Conservation (phyloP, 2,329 filamentous ascomycete species). For the Fusarium foetens region DNA sequence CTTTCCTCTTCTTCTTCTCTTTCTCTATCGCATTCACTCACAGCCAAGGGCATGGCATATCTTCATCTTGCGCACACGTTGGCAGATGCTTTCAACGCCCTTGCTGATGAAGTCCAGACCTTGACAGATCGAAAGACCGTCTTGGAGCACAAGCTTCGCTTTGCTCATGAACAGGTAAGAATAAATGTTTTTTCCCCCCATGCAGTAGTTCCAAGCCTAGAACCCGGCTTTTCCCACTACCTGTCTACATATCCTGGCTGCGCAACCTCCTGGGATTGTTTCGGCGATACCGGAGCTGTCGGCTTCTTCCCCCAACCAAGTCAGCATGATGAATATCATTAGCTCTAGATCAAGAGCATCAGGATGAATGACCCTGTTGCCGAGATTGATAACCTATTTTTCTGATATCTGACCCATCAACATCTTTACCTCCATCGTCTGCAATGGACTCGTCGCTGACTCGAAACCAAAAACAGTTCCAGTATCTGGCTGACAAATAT, state of each 20-base stretch:
- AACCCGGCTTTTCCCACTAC: conserved; percentile 20
- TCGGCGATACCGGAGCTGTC: conserved; percentile 44
- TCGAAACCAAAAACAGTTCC: conserved; percentile 60
- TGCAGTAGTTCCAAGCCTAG: conserved; percentile 1
- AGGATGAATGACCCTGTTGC: conserved; percentile 56
- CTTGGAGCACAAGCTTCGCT: conserved; percentile 73
- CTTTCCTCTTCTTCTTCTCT: conserved; percentile 7
- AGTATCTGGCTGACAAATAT: conserved; percentile 74
- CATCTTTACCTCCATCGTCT: background rate
- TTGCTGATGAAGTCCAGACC: conserved; percentile 72
- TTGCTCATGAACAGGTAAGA: conserved; percentile 74
- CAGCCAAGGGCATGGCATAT: conserved; percentile 50
- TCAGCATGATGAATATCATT: conserved; percentile 61
- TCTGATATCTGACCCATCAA: conserved; percentile 50
- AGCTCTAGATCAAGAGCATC: conserved; percentile 88
- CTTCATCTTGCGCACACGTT: conserved; percentile 63
- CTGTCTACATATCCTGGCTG: conserved; percentile 8
- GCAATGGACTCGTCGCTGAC: conserved; percentile 38
- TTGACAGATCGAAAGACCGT: conserved; percentile 72
- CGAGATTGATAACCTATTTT: conserved; percentile 68
- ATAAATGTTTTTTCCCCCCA: conserved; percentile 37
- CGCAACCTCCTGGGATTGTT: conserved; percentile 20
- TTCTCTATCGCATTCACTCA: conserved; percentile 21
- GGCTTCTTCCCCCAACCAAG: conserved; percentile 7
- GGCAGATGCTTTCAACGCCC: conserved; percentile 71